Evolutionary conservation across 2,329 filamentous ascomycete genomes (phyloP).

Genomic region (Pyricularia sp.): DNA sequence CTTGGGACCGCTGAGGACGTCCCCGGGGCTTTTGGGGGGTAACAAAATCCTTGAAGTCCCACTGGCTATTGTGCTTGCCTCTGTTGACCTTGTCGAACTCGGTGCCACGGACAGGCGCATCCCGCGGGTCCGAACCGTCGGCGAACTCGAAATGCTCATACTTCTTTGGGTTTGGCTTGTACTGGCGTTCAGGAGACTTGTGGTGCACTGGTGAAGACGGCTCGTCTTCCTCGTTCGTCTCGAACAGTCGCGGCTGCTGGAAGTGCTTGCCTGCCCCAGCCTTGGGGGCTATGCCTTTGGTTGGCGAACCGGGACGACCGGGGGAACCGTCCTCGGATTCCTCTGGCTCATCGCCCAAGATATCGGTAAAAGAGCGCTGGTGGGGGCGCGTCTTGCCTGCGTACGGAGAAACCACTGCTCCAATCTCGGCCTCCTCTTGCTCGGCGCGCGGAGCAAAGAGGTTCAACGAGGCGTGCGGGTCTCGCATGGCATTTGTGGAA

Average conservation of each 20-base stretch:
- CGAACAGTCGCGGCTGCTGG: constrained; percentile 54
- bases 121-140: constrained; percentile 48
- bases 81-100: constrained; percentile 33
- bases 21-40: constrained; percentile 69
- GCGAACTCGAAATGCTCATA: constrained; percentile 81
- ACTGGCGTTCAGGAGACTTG: constrained; percentile 31
- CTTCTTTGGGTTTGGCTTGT: constrained; percentile 65
- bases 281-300: constrained; percentile 41
- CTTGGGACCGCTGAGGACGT: constrained; percentile 53
- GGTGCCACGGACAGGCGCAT: constrained; percentile 32
- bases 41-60: constrained; percentile 81
- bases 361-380: constrained; percentile 62
- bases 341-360: constrained; percentile 46
- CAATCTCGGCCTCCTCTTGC: constrained; percentile 35
- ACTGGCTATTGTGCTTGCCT: constrained; percentile 63
- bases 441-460: constrained; percentile 65
- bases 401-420: constrained; percentile 30
- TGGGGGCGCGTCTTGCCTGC: constrained; percentile 43
- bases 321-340: not conserved
- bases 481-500: constrained; percentile 46
- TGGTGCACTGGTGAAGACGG: constrained; percentile 31
- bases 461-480: constrained; percentile 62
- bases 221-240: constrained; percentile 25
- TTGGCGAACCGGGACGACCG: constrained; percentile 27
- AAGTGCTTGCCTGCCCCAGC: constrained; percentile 51